A percentile compares a stretch with the other conserved stretches of the same genome.
phyloP scores from a whole-genome alignment of 139 green algal species.

The Coelastrella sp. region DNA sequence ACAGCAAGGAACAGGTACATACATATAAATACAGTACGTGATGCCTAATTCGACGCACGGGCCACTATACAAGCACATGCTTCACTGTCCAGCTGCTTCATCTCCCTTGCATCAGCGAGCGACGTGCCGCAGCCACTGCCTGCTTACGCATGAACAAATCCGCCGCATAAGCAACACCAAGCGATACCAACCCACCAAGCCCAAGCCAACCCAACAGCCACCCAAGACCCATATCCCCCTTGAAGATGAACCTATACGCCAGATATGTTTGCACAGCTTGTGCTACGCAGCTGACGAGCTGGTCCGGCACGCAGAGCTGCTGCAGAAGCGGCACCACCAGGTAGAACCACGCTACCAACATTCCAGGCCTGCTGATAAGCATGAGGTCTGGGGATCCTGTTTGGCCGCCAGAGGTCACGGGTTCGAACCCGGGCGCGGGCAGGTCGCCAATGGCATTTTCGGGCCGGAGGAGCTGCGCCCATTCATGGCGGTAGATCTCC shows the following conservation, averaged over 20 bases:
- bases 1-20: too few species aligned
- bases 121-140: neutral
- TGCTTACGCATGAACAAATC: neutral
- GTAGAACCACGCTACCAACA: slow-evolving; percentile 38
- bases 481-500: slow-evolving; percentile 22
- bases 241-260: slow-evolving; percentile 26
- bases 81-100: too few species aligned
- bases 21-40: too few species aligned
- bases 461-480: neutral
- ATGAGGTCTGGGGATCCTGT: neutral
- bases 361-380: neutral
- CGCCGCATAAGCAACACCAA: neutral
- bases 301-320: slow-evolving; percentile 28
- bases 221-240: neutral
- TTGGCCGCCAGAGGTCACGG: neutral
- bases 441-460: neutral
- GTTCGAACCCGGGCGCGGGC: neutral
- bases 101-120: neutral
- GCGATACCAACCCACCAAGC: neutral
- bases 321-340: slow-evolving; percentile 37
- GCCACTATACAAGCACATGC: too few species aligned
- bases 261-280: slow-evolving; percentile 19
- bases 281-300: neutral
- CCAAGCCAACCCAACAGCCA: neutral
- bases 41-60: too few species aligned